These are phyloP conservation scores for Botryosphaeria dothidea DNA, from an alignment of 2,329 filamentous ascomycete species.

Conservation along the genomic window DNA sequence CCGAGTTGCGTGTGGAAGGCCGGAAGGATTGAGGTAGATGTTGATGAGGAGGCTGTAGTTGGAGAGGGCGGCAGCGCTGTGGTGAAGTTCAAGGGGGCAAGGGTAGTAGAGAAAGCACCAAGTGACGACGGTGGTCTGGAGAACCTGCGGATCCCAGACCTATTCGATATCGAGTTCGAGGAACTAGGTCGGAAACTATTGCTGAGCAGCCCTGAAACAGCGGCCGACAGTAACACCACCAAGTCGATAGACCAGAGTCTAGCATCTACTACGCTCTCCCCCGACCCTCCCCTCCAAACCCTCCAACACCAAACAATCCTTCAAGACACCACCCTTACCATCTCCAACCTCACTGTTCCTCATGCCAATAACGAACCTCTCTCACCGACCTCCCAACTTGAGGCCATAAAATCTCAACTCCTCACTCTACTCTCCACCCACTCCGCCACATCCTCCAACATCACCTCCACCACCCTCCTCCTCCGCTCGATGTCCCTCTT, in stretches of 20 bases:
- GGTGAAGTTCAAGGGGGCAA: conserved; percentile 63
- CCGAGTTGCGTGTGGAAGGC: conserved; percentile 71
- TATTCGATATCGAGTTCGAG: conserved; percentile 67
- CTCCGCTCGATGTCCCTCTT: conserved; percentile 83
- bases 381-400: conserved; percentile 35
- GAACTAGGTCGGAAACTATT: conserved; percentile 24
- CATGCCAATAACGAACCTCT: not conserved
- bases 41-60: conserved; percentile 58
- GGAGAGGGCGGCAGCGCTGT: conserved; percentile 80
- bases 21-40: conserved; percentile 64
- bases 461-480: conserved; percentile 60
- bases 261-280: not conserved
- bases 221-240: not conserved
- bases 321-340: conserved; percentile 47
- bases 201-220: not conserved
- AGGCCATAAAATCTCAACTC: conserved; percentile 41
- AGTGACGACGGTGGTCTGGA: conserved; percentile 23
- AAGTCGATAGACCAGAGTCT: not conserved
- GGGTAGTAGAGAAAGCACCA: conserved; percentile 50
- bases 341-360: conserved; percentile 35
- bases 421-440: conserved; percentile 28
- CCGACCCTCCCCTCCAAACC: not conserved
- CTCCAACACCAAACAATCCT: not conserved
- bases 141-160: conserved; percentile 58
- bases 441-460: conserved; percentile 28